Base-by-base conservation (phyloP, 2,329 filamentous ascomycete species). In the Colletotrichum sp. region DNA sequence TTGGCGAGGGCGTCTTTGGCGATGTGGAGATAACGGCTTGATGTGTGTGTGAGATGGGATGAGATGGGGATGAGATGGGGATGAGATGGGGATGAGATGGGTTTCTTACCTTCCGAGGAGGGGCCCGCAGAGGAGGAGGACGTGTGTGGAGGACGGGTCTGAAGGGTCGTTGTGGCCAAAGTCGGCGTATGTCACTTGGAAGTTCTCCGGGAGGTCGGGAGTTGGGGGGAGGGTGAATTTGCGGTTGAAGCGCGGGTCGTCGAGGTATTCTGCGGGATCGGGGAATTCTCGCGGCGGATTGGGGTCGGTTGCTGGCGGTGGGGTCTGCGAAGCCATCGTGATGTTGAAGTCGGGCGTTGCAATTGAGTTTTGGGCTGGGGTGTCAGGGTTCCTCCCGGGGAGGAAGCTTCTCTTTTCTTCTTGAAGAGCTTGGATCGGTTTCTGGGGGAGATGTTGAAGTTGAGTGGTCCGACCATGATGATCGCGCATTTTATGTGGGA, bases 1-100 rank as follows among this genome's bases (percentile, higher is more conserved):
- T 79, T 81, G 18, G 83, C 84, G 4, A 84, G 71, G 3, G 76
- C 71, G 69, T 85, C 82, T 69, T 85, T 84, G 76, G 80, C 78
- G 18, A 81, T 68, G 55, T 82, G 81, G 79, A 81, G 28, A 28
- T 58, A 32, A 34, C 73, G 73, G 58, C 73, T 73, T 24, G 2
- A 36, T 21, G 7, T 26, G 18, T 61, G 36, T 28, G 16, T 28
- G 16, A 36, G 65, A 26, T 18, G 36, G 30, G 16, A 62, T 26
- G 36, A n/a, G 16, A 62, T 16, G 13, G 16, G 28, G n/a, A 18
- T 24, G 14, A 38, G 30, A 10, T 30, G 5, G 13, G 32, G 36
- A 18, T 8, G 34, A 12, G 65, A 36, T 30, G 32, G 38, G 10
- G 24, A 24, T 24, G 24, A 24, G 24, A 24, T 24, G 24, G 24